These are phyloP conservation scores for Nitzschia inconspicua DNA, from an alignment of 108 stramenopile genomes.

Conservation along the genomic window DNA sequence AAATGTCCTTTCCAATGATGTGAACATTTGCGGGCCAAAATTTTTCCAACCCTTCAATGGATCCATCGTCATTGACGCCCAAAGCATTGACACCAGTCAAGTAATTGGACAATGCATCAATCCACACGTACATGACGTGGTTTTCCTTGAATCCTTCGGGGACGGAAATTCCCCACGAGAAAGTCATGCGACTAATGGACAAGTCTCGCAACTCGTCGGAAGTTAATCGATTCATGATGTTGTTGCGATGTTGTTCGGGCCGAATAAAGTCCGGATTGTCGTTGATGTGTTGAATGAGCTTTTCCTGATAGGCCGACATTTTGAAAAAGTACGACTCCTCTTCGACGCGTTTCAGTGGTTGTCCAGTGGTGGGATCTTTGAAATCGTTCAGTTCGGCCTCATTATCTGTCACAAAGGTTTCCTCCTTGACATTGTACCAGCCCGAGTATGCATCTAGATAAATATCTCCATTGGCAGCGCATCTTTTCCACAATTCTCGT, in stretches of 20 bases:
- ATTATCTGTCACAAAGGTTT: conserved; percentile 94
- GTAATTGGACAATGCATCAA: conserved; percentile 98
- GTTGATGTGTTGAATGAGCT: conserved; percentile 78
- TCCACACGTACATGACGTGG: conserved; percentile 99
- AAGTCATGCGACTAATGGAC: conserved; percentile 93
- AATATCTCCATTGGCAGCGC: conserved; percentile 86
- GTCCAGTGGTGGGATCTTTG: conserved; percentile 84
- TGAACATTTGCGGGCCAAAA: conserved; percentile 97
- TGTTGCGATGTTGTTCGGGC: conserved; percentile 84
- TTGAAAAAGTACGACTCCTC: conserved; percentile 98
- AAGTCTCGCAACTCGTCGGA: conserved; percentile 87
- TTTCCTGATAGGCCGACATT: conserved; percentile 90
- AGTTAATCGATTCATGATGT: conserved; percentile 80
- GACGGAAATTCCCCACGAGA: conserved; percentile 94
- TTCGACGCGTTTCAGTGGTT: conserved; percentile 89
- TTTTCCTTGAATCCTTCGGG: conserved; percentile 89
- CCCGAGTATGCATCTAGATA: conserved; percentile 90
- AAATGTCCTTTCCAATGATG: conserved; percentile 98
- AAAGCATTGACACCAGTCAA: conserved; percentile 88
- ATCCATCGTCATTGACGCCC: conserved; percentile 49
- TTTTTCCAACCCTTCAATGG: conserved; percentile 44
- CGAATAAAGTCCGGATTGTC: conserved; percentile 90
- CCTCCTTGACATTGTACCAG: conserved; percentile 98
- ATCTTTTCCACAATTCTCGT: conserved; percentile 85
- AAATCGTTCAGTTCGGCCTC: conserved; percentile 89